Conservation (phyloP, 805 yeast genomes). For the Candida adriatica region DNA sequence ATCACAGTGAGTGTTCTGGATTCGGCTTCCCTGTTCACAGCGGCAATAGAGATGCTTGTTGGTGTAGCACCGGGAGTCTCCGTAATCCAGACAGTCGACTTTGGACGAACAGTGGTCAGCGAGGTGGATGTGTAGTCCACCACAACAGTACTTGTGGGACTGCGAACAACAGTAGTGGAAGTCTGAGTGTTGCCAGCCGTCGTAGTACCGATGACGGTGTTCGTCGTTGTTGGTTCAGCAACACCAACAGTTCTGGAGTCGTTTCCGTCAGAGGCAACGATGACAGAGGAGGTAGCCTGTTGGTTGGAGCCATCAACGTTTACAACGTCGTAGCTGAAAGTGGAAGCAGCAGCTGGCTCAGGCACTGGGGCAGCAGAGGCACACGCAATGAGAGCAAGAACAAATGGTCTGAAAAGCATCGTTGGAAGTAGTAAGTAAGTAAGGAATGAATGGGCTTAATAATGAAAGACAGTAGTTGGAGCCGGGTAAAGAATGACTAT, state of each 20-base stretch:
- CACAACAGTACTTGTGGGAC: constrained; percentile 9
- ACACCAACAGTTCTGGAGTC: constrained; percentile 14
- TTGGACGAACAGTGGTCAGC: constrained; percentile 17
- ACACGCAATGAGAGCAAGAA: constrained; percentile 16
- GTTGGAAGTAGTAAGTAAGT: background rate
- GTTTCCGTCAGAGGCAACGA: constrained; percentile 13
- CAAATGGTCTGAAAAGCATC: constrained; percentile 22
- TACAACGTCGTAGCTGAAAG: constrained; percentile 21
- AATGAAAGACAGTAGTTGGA: constrained; percentile 25
- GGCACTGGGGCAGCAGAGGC: constrained; percentile 20
- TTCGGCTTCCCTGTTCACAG: constrained; percentile 4
- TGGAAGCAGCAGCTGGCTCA: constrained; percentile 6
- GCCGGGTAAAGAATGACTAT: constrained; percentile 13
- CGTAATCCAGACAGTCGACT: constrained; percentile 22
- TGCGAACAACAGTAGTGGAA: constrained; percentile 10
- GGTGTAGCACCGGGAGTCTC: constrained; percentile 16
- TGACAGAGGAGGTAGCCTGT: constrained; percentile 18
- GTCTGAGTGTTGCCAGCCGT: constrained; percentile 7
- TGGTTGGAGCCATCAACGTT: constrained; percentile 24
- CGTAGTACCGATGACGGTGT: constrained; percentile 4
- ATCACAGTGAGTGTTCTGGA: constrained; percentile 10
- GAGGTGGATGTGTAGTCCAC: constrained; percentile 18
- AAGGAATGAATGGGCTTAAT: constrained; percentile 19
- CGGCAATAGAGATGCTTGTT: background rate
- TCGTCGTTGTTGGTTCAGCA: constrained; percentile 19